These are phyloP conservation scores for Emergomyces africanus DNA, from an alignment of 2,329 filamentous ascomycete genomes.

Conservation along the genomic window DNA sequence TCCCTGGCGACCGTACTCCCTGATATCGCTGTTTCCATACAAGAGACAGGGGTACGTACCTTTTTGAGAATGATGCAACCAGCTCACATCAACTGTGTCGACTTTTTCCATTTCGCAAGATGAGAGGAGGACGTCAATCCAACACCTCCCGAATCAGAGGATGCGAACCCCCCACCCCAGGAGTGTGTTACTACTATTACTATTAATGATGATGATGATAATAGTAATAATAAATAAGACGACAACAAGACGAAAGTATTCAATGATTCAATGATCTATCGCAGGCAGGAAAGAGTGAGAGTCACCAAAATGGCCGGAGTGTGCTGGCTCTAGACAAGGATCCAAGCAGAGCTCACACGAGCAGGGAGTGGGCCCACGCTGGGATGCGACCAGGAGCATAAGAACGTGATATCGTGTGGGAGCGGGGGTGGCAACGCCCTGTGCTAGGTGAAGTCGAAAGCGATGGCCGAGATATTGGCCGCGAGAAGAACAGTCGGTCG, in stretches of 20 bases:
- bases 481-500: neutral
- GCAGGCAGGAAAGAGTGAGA: neutral
- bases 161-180: neutral
- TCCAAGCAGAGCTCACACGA: neutral
- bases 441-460: neutral
- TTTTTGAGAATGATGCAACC: conserved; percentile 77
- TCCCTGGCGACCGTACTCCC: neutral
- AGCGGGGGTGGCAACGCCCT: neutral
- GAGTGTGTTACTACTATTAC: neutral
- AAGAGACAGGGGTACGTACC: conserved; percentile 41
- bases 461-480: neutral
- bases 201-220: neutral
- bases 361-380: neutral
- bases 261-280: neutral
- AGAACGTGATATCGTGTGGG: neutral
- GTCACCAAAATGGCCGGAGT: neutral
- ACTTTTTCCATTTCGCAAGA: conserved; percentile 57
- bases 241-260: too few relatives aligned
- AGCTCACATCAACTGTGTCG: conserved; percentile 75
- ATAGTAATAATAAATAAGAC: neutral
- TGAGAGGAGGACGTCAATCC: too few relatives aligned
- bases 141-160: neutral
- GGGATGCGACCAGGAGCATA: neutral
- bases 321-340: neutral
- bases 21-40: neutral